A percentile compares a stretch with the other conserved stretches of the same genome.
Conservation (phyloP, 495 filamentous ascomycete genomes). For the Talaromyces thailandensis region DNA sequence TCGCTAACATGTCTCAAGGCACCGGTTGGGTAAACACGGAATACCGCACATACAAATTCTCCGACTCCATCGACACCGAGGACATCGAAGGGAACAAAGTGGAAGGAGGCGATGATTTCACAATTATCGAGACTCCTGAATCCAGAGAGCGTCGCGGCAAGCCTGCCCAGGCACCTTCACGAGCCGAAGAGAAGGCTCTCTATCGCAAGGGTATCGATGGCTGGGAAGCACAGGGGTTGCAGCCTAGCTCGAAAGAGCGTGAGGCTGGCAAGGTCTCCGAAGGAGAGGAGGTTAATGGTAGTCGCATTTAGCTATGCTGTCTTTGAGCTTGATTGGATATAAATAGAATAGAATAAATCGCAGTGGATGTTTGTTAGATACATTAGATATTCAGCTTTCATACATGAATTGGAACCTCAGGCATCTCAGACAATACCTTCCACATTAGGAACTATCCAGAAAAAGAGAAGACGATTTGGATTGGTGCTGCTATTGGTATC, state of each 20-base stretch:
- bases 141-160: conserved; percentile 50
- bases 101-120: conserved; percentile 46
- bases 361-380: neutral
- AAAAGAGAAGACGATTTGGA: neutral
- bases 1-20: conserved; percentile 24
- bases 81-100: conserved; percentile 26
- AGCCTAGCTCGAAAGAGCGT: conserved; percentile 32
- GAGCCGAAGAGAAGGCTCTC: conserved; percentile 27
- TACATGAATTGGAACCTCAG: neutral
- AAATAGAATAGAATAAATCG: neutral
- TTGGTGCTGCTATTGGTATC: too few species aligned
- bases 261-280: conserved; percentile 26
- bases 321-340: neutral
- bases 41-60: conserved; percentile 66
- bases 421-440: neutral
- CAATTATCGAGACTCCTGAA: conserved; percentile 53
- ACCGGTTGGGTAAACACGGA: conserved; percentile 86
- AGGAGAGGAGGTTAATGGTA: conserved; percentile 27
- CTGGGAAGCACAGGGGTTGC: conserved; percentile 36
- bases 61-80: conserved; percentile 26
- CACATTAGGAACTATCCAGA: neutral
- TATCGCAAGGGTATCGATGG: conserved; percentile 33
- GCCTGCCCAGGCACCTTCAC: conserved; percentile 21
- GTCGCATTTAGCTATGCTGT: conserved; percentile 10
- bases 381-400: neutral